These are phyloP conservation scores for Sclerotinia minor DNA, from an alignment of 2,329 filamentous ascomycete species.

Conservation along the genomic window DNA sequence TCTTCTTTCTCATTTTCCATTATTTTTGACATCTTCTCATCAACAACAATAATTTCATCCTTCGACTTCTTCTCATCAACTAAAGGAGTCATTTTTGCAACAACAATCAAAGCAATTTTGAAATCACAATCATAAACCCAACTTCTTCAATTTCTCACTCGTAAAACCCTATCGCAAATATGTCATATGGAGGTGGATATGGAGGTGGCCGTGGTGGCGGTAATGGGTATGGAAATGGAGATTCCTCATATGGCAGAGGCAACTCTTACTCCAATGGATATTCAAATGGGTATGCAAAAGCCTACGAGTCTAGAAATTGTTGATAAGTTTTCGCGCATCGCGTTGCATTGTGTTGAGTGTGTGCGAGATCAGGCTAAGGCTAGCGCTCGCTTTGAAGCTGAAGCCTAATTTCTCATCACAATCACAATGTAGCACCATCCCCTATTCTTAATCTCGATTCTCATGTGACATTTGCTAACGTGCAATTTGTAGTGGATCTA, in stretches of 20 bases:
- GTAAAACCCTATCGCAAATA: conserved; percentile 42
- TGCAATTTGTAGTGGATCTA: conserved; percentile 48
- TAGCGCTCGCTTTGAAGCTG: conserved; percentile 29
- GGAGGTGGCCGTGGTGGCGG: conserved; percentile 52
- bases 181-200: conserved; percentile 64
- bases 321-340: conserved; percentile 39
- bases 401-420: conserved; percentile 20
- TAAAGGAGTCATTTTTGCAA: conserved; percentile 29
- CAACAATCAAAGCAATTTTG: conserved; percentile 22
- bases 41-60: conserved; percentile 30
- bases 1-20: conserved; percentile 24
- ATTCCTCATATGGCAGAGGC: conserved; percentile 52
- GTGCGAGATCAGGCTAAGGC: conserved; percentile 28
- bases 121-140: conserved; percentile 25
- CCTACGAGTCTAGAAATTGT: conserved; percentile 43
- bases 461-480: conserved; percentile 42
- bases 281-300: conserved; percentile 50
- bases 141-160: conserved; percentile 27
- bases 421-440: conserved; percentile 31
- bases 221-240: conserved; percentile 55
- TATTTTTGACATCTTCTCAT: conserved; percentile 21
- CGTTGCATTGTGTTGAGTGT: conserved; percentile 39
- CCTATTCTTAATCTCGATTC: conserved; percentile 28
- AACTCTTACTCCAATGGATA: conserved; percentile 51
- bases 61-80: conserved; percentile 33